Base-by-base conservation (phyloP, 2,329 filamentous ascomycete genomes). In the Nigrograna mackinnonii region DNA sequence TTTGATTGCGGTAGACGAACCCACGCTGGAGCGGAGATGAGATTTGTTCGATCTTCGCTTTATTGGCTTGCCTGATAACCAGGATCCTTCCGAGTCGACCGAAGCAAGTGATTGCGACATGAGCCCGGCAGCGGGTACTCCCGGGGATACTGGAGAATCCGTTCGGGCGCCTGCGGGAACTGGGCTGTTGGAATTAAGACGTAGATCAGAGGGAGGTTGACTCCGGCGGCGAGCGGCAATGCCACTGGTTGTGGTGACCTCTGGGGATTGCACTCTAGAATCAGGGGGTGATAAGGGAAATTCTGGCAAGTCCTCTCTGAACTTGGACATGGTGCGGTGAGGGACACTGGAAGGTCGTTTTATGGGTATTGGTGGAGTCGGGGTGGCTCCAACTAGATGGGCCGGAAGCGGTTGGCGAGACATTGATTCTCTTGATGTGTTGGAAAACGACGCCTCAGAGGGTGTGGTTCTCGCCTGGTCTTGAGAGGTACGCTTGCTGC, bases 81-180 rank as follows among this genome's bases (percentile, higher is more conserved):
- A 99, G 1, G 91, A 96, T 4, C 82, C 94, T 72, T 99, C 94
- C 0, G 91, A 96, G 62, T 96, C 94, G 45, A 97, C 89, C 0
- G 91, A 96, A 2, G 91, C 94, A 14, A 97, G 78, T 0, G 92
- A 97, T 66, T 91, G 86, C 21, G 91, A 89, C 62, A 91, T 69
- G 22, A 64, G 46, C 11, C 61, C 63, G 16, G 60, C 55, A 17
- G 54, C 45, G 11, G 55, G 60, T 24, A 57, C 50, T n/a, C 51
- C 57, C 6, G 66, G 59, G 33, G 60, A 67, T 36, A 69, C 60
- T 1, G 73, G 70, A 7, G 73, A 75, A 35, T 76, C 73, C 21
- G 67, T 72, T 33, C 71, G 67, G 37, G 44, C 44, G 19, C 50
- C 60, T 19, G 44, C 36, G 12, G 28, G 13, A 21, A 36, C 47